These are phyloP conservation scores for Forsythia suspensa DNA, from an alignment of 257 asterid genomes.

Conservation along the genomic window DNA sequence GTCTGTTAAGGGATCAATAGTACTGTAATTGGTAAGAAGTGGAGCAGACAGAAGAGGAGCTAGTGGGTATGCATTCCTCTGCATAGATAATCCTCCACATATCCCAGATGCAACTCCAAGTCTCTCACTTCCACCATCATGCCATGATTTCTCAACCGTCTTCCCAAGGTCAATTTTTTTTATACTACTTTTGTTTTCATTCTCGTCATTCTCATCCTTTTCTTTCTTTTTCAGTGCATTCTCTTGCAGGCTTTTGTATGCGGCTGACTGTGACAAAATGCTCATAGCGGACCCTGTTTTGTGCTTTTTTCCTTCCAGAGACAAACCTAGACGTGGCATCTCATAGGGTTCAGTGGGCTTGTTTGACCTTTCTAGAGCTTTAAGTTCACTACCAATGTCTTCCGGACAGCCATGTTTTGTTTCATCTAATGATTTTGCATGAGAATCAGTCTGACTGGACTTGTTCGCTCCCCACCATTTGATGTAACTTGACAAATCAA, in stretches of 20 bases:
- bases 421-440: slow-evolving; percentile 65
- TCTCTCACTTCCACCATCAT: slow-evolving; percentile 56
- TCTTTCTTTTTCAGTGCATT: slow-evolving; percentile 66
- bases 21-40: slow-evolving; percentile 66
- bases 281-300: slow-evolving; percentile 72
- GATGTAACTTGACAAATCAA: slow-evolving; percentile 85
- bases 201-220: slow-evolving; percentile 69
- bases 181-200: slow-evolving; percentile 60
- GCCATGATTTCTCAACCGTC: slow-evolving; percentile 56
- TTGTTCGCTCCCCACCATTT: slow-evolving; percentile 93
- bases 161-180: slow-evolving; percentile 57
- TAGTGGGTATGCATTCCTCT: slow-evolving; percentile 56
- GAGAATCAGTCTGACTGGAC: slow-evolving; percentile 58
- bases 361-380: slow-evolving; percentile 54
- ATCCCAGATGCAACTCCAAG: slow-evolving; percentile 58
- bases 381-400: slow-evolving; percentile 68
- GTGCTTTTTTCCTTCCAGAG: slow-evolving; percentile 59
- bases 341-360: slow-evolving; percentile 85
- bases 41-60: slow-evolving; percentile 81
- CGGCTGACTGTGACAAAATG: slow-evolving; percentile 72
- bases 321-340: slow-evolving; percentile 83
- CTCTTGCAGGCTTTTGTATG: slow-evolving; percentile 79
- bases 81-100: slow-evolving; percentile 64
- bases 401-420: slow-evolving; percentile 53
- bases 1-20: slow-evolving; percentile 73